Evolutionary conservation across 768 basidiomycete genomes (phyloP).

Genomic region (Psilocybe cyanescens): DNA sequence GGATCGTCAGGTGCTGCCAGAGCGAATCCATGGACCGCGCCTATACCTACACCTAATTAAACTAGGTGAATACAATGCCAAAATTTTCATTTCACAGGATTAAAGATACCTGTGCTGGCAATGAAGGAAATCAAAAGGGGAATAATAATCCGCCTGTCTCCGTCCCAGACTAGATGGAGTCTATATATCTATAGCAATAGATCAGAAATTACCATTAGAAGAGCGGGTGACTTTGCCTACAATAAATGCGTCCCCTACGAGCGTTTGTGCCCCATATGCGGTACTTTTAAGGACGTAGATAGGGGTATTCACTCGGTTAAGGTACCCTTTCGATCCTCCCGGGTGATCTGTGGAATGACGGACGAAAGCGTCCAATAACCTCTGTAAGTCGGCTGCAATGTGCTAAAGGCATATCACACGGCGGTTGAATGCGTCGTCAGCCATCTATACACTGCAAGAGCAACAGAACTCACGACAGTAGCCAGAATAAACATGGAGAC

Average conservation of each 20-base stretch:
- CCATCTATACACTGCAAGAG: neutral
- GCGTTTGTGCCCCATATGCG: neutral
- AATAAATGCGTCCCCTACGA: slow-evolving; percentile 1
- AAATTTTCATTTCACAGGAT: too few species aligned
- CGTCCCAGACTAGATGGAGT: neutral
- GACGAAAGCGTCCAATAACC: neutral
- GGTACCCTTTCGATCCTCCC: neutral
- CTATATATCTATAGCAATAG: neutral
- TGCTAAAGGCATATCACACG: neutral
- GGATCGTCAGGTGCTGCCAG: neutral
- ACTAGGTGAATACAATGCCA: too few species aligned
- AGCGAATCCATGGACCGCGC: neutral
- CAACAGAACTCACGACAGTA: neutral
- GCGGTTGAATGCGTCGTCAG: neutral
- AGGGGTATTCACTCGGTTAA: neutral
- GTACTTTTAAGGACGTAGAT: neutral
- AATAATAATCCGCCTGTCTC: neutral
- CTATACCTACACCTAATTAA: neutral
- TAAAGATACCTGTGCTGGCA: neutral
- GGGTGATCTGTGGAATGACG: neutral
- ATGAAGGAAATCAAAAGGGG: neutral
- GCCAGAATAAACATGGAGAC: neutral
- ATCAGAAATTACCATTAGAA: neutral
- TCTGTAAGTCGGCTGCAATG: neutral
- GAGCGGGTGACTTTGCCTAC: neutral